A percentile compares a stretch with the other conserved stretches of the same genome.
phyloP scores from a whole-genome alignment of 108 stramenopile species.

The Skeletonema potamos region DNA sequence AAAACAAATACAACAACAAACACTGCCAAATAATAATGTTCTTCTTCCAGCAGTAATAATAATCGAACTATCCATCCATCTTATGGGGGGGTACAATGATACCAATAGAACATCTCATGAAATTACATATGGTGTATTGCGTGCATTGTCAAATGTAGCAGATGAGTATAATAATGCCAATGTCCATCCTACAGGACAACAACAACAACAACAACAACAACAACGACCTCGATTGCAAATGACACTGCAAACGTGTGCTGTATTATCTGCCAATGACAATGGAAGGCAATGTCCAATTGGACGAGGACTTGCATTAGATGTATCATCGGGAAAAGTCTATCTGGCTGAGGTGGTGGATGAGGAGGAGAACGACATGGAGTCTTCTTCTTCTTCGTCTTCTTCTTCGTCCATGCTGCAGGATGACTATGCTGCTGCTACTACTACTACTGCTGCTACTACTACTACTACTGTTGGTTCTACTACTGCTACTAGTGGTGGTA shows the following conservation, averaged over 20 bases:
- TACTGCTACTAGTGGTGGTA: no score
- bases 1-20: background rate
- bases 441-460: background rate
- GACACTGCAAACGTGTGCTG: conserved; percentile 68
- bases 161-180: no score
- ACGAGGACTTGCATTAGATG: conserved; percentile 69
- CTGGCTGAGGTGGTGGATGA: conserved; percentile 52
- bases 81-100: conserved; percentile 83
- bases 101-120: conserved; percentile 40
- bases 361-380: background rate
- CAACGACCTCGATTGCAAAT: conserved; percentile 31
- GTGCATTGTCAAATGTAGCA: conserved; percentile 54
- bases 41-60: background rate
- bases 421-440: background rate
- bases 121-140: conserved; percentile 62
- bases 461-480: no score
- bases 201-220: background rate
- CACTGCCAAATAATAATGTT: background rate
- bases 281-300: conserved; percentile 60
- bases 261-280: conserved; percentile 57
- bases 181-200: no score
- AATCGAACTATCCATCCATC: conserved; percentile 69
- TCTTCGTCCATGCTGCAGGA: background rate
- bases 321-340: conserved; percentile 57
- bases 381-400: background rate